Percentiles rank a stretch among this genome's conserved stretches.
These are phyloP conservation scores for Elaeagnus macrophylla DNA, from an alignment of 306 rosid genomes.

Conservation along the genomic window DNA sequence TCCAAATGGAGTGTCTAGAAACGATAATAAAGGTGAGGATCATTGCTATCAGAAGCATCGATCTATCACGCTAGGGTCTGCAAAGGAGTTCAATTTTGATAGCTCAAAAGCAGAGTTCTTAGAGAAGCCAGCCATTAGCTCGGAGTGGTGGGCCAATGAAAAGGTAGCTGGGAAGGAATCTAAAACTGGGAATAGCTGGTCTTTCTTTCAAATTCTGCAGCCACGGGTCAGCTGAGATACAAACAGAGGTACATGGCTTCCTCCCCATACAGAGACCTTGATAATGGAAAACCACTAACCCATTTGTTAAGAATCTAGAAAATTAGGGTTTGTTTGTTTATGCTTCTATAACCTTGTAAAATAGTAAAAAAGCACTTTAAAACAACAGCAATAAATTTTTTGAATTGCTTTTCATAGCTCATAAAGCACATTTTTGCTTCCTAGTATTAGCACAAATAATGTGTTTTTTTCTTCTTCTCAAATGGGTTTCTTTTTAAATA, in stretches of 20 bases:
- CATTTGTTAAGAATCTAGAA: constrained; percentile 38
- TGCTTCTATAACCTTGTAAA: too few relatives aligned
- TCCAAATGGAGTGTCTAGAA: constrained; percentile 29
- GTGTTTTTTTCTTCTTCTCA: too few relatives aligned
- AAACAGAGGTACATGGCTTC: constrained; percentile 23
- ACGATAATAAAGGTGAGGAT: constrained; percentile 25
- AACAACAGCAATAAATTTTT: too few relatives aligned
- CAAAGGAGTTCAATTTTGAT: constrained; percentile 86
- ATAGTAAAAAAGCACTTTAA: too few relatives aligned
- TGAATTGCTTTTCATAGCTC: too few relatives aligned
- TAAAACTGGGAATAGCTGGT: constrained; percentile 57
- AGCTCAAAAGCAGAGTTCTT: constrained; percentile 53
- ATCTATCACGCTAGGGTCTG: constrained; percentile 51
- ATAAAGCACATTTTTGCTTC: too few relatives aligned
- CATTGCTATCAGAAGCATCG: constrained; percentile 55
- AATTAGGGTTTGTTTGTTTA: not conserved
- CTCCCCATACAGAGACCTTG: constrained; percentile 25
- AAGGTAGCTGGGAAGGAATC: constrained; percentile 46
- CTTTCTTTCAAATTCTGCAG: constrained; percentile 74
- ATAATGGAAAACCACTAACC: constrained; percentile 23
- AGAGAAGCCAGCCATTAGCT: constrained; percentile 37
- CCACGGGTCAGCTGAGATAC: constrained; percentile 47
- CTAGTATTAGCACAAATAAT: too few relatives aligned
- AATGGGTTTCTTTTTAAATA: too few relatives aligned
- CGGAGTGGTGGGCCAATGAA: constrained; percentile 78